Evolutionary conservation across 352 stramenopile genomes (phyloP).

Genomic region (Pythium guiyangense): DNA sequence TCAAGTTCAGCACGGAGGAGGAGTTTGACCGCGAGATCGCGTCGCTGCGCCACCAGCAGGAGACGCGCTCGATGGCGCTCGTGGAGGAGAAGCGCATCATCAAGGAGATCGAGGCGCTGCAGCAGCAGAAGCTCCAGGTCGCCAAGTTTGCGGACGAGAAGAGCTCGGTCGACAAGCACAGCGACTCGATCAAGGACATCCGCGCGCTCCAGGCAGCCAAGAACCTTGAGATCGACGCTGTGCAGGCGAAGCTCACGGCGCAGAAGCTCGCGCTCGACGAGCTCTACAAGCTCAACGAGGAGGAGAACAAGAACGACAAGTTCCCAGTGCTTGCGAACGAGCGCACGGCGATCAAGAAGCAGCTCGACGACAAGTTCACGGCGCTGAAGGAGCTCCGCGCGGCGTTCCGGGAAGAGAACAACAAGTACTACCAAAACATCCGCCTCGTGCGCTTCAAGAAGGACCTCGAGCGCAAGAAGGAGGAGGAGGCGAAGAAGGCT

Average conservation of each 20-base stretch:
- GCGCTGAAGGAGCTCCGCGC: conserved; percentile 84
- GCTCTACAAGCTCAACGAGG: conserved; percentile 86
- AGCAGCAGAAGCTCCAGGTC: conserved; percentile 88
- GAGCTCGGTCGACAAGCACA: conserved; percentile 75
- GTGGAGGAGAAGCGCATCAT: conserved; percentile 96
- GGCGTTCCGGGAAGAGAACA: conserved; percentile 91
- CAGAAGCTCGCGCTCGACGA: conserved; percentile 88
- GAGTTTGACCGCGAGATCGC: conserved; percentile 92
- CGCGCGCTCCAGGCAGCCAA: conserved; percentile 78
- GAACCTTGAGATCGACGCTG: conserved; percentile 92
- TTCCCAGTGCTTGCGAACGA: conserved; percentile 83
- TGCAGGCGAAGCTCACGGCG: conserved; percentile 90
- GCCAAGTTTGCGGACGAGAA: conserved; percentile 80
- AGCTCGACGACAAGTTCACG: conserved; percentile 88
- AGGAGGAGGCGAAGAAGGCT: conserved; percentile 70
- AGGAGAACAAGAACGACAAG: conserved; percentile 85
- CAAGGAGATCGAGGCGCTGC: conserved; percentile 94
- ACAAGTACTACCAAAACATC: conserved; percentile 93
- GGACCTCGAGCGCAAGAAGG: conserved; percentile 76
- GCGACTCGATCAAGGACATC: conserved; percentile 76
- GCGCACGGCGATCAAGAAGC: conserved; percentile 88
- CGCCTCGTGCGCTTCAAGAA: conserved; percentile 83
- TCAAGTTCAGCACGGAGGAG: conserved; percentile 86
- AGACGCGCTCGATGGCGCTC: conserved; percentile 95
- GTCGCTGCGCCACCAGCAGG: conserved; percentile 86